Base-by-base conservation (phyloP, 1,139 yeast species). In the Sugiyamaella paludigena region DNA sequence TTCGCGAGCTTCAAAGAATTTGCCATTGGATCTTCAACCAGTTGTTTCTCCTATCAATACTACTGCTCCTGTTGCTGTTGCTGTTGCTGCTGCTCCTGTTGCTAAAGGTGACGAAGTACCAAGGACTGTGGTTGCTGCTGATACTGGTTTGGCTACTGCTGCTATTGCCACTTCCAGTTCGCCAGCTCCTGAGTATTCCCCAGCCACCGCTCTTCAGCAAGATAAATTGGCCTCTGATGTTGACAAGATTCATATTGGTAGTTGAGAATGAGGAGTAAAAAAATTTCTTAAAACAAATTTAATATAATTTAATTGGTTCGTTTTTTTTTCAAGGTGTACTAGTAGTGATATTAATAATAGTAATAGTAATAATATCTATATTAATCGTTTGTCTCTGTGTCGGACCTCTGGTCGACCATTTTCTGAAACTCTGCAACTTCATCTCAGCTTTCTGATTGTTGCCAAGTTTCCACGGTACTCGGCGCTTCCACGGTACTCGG, bases 21-120 rank as follows among this genome's bases (percentile, higher is more conserved):
- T 19, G 5, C 24, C 24, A 19, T 19, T 19, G 24, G 24, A 19
- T 19, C 15, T 33, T 7, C 2, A 19, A 7, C n/a, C 29, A 30
- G 36, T 26, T 28, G 47, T 29, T 7, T 11, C 37, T 8, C 30
- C 16, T 15, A 27, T 16, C 39, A 42, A 31, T 35, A 8, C 26
- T 13, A 26, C 33, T 15, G 12, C 40, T 24, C 38, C 48, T 9
- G 36, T 39, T 16, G 30, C 43, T 19, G 41, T 52, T 29, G 39
- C 65, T 6, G 65, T 62, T 43, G 47, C 67, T 10, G 60, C 65
- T 32, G 43, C 27, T 15, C 26, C 51, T 27, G 34, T 35, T 26
- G 35, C 47, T n/a, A 24, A 24, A 2, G 13, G 19, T 24, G 33
- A 26, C 16, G 16, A 4, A 2, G 27, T 30, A 29, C 35, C 33